Percentiles rank a stretch among this genome's conserved stretches.
Evolutionary conservation across 2,329 filamentous ascomycete species (phyloP).

Genomic region (Myrmaecium sp.): DNA sequence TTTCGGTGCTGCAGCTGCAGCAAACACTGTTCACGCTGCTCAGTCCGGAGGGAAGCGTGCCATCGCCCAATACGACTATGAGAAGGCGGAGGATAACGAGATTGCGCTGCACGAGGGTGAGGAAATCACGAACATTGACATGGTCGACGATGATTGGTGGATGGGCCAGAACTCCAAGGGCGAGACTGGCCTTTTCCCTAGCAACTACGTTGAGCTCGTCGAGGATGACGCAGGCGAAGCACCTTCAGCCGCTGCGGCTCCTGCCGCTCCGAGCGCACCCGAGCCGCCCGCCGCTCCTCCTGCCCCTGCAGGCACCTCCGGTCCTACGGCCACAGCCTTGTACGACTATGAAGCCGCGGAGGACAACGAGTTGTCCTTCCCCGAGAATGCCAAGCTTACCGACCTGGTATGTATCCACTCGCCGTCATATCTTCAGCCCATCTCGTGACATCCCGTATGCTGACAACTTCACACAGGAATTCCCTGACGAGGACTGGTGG

Average conservation of each 20-base stretch:
- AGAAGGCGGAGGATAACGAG: conserved; percentile 95
- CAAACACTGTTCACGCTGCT: conserved; percentile 18
- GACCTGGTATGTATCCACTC: conserved; percentile 44
- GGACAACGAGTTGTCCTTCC: conserved; percentile 76
- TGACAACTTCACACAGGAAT: conserved; percentile 43
- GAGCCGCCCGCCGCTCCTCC: conserved; percentile 13
- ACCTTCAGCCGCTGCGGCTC: conserved; percentile 14
- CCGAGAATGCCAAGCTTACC: conserved; percentile 69
- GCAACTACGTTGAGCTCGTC: conserved; percentile 86
- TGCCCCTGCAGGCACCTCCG: conserved; percentile 23
- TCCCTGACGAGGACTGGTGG: conserved; percentile 99
- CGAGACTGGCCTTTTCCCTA: conserved; percentile 82
- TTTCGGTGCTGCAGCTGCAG: conserved; percentile 24
- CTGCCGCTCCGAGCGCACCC: conserved; percentile 19
- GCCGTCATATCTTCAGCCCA: background rate
- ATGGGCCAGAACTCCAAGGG: conserved; percentile 77
- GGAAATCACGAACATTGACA: conserved; percentile 78
- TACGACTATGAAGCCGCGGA: conserved; percentile 97
- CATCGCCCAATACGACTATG: conserved; percentile 82
- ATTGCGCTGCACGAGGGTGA: conserved; percentile 81
- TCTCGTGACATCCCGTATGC: conserved; percentile 5
- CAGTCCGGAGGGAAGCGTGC: conserved; percentile 48
- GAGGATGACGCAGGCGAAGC: conserved; percentile 37
- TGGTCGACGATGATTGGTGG: conserved; percentile 99
- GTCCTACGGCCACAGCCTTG: conserved; percentile 61